A percentile compares a stretch with the other conserved stretches of the same genome.
Conservation (phyloP, 2,329 filamentous ascomycete genomes). For the Penicillium sp. region DNA sequence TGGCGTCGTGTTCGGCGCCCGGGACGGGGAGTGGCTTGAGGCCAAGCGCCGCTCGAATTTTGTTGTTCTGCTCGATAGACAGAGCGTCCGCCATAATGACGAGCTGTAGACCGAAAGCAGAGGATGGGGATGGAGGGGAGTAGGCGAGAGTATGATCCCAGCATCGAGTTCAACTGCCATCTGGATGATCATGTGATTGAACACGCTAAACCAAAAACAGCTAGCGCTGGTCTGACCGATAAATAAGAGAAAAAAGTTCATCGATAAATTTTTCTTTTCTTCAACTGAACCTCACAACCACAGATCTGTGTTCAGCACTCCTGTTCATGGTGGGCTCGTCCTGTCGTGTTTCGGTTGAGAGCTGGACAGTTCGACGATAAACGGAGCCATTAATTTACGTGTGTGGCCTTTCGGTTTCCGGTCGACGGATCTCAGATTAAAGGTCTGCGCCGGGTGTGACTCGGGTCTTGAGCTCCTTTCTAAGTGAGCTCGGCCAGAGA, state of each 20-base stretch:
- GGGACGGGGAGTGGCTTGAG: conserved; percentile 85
- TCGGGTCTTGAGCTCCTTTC: conserved; percentile 60
- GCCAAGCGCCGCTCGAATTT: conserved; percentile 80
- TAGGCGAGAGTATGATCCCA: not conserved
- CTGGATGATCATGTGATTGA: conserved; percentile 11
- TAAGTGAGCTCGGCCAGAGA: conserved; percentile 60
- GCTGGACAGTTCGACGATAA: conserved; percentile 77
- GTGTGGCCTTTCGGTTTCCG: conserved; percentile 71
- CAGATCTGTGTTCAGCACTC: conserved; percentile 84
- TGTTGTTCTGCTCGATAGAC: conserved; percentile 88
- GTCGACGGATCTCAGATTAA: conserved; percentile 94
- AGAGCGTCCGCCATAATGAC: conserved; percentile 51
- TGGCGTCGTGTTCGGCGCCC: conserved; percentile 44
- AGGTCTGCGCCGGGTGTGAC: conserved; percentile 47
- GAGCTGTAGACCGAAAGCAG: conserved; percentile 2
- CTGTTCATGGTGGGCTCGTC: conserved; percentile 49
- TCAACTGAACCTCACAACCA: conserved; percentile 41
- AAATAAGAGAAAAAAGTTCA: conserved; percentile 31
- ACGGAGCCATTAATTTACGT: conserved; percentile 65
- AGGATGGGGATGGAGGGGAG: not conserved
- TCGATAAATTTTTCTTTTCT: conserved; percentile 38
- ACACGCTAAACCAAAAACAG: conserved; percentile 2
- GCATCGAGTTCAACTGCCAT: not conserved
- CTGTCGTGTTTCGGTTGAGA: conserved; percentile 65
- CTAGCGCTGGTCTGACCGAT: conserved; percentile 22